A percentile compares a stretch with the other conserved stretches of the same genome.
These are phyloP conservation scores for Pleurotus salmoneostramineus DNA, from an alignment of 768 basidiomycete genomes.

Conservation along the genomic window DNA sequence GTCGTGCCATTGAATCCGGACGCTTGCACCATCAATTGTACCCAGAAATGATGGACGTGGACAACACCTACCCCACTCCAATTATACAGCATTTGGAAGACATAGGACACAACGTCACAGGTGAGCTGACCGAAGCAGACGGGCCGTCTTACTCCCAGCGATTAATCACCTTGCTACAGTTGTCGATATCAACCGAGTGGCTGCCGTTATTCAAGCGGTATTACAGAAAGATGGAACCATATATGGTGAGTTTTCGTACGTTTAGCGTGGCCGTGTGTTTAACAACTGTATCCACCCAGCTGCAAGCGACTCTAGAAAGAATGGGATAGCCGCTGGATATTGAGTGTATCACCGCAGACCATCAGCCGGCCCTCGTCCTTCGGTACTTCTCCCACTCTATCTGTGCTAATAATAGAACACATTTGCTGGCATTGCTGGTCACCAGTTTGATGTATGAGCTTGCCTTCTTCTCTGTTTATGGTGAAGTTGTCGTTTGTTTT, in stretches of 20 bases:
- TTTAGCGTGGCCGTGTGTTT: slow-evolving; percentile 5
- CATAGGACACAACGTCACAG: slow-evolving; percentile 69
- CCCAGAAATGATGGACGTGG: slow-evolving; percentile 57
- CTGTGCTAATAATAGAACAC: neutral
- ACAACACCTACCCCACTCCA: slow-evolving; percentile 52
- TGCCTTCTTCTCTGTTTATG: too few relatives aligned
- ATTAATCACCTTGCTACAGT: slow-evolving; percentile 25
- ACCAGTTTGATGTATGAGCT: too few relatives aligned
- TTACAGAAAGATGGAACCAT: slow-evolving; percentile 47
- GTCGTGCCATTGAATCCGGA: slow-evolving; percentile 78
- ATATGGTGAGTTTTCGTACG: slow-evolving; percentile 46
- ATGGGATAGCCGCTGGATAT: slow-evolving; percentile 89
- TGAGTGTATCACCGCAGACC: slow-evolving; percentile 21
- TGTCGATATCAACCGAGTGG: slow-evolving; percentile 63
- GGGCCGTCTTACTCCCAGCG: neutral
- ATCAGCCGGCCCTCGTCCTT: neutral
- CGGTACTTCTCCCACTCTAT: neutral
- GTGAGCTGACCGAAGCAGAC: slow-evolving; percentile 29
- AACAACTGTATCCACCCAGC: slow-evolving; percentile 35
- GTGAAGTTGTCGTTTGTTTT: too few relatives aligned
- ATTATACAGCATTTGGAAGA: slow-evolving; percentile 52
- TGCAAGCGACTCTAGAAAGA: slow-evolving; percentile 89
- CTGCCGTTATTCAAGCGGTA: slow-evolving; percentile 74
- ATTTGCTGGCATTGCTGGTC: neutral
- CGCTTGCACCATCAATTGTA: slow-evolving; percentile 87